Conservation (phyloP, 495 filamentous ascomycete genomes). For the Podospora conica region DNA sequence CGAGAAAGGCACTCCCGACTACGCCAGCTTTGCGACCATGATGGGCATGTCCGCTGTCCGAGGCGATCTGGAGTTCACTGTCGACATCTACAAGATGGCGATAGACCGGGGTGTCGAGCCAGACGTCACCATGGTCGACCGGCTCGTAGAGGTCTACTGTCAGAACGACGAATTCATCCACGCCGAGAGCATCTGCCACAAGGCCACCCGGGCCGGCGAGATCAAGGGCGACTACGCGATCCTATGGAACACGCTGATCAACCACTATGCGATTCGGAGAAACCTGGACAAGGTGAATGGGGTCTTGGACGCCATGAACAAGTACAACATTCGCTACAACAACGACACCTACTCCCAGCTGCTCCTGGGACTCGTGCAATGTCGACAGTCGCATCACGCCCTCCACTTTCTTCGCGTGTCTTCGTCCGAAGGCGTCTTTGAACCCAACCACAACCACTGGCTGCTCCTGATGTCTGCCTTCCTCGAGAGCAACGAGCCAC, state of each 20-base stretch:
- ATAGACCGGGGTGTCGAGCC: slow-evolving; percentile 35
- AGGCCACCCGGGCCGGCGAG: slow-evolving; percentile 34
- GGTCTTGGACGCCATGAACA: slow-evolving; percentile 57
- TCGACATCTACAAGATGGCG: slow-evolving; percentile 56
- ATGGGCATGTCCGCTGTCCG: slow-evolving; percentile 64
- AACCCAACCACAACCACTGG: slow-evolving; percentile 56
- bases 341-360: slow-evolving; percentile 66
- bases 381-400: slow-evolving; percentile 58
- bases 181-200: slow-evolving; percentile 55
- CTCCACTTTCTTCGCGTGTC: slow-evolving; percentile 55
- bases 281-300: slow-evolving; percentile 56
- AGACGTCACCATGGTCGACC: slow-evolving; percentile 50
- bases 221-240: slow-evolving; percentile 40
- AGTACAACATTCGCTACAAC: slow-evolving; percentile 53
- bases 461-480: slow-evolving; percentile 29
- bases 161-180: slow-evolving; percentile 50
- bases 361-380: slow-evolving; percentile 60
- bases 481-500: slow-evolving; percentile 32
- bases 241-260: slow-evolving; percentile 76
- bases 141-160: slow-evolving; percentile 63
- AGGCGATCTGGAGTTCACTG: slow-evolving; percentile 65
- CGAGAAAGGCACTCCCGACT: slow-evolving; percentile 43
- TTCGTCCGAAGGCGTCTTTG: slow-evolving; percentile 51
- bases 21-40: slow-evolving; percentile 60
- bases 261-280: slow-evolving; percentile 57